phyloP scores from a whole-genome alignment of 306 rosid species.

The Echinosophora koreensis region DNA sequence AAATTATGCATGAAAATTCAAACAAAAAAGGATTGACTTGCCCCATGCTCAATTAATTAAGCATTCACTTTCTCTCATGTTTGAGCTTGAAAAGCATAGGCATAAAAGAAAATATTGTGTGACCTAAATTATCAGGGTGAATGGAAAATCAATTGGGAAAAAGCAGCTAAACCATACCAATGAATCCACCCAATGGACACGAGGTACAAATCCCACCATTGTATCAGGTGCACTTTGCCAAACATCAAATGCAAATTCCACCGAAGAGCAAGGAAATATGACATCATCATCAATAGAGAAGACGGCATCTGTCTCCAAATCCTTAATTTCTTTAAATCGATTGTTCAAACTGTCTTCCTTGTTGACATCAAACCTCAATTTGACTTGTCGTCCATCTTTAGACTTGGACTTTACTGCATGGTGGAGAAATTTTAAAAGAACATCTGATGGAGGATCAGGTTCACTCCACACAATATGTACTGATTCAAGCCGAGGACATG shows the following conservation, averaged over 20 bases:
- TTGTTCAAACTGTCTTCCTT: slow-evolving; percentile 93
- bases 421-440: slow-evolving; percentile 57
- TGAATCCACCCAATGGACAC: slow-evolving; percentile 78
- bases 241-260: slow-evolving; percentile 87
- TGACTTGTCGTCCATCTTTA: slow-evolving; percentile 55
- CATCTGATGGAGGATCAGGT: slow-evolving; percentile 76
- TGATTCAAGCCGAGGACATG: slow-evolving; percentile 77
- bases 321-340: slow-evolving; percentile 80
- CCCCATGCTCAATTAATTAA: slow-evolving; percentile 1
- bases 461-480: slow-evolving; percentile 96
- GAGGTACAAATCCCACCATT: slow-evolving; percentile 99
- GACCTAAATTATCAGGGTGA: slow-evolving; percentile 28
- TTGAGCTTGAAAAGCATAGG: slow-evolving; percentile 23
- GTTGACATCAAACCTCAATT: slow-evolving; percentile 78
- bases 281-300: slow-evolving; percentile 97
- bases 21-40: slow-evolving; percentile 8
- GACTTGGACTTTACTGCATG: slow-evolving; percentile 57
- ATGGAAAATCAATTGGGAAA: background rate
- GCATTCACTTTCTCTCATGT: slow-evolving; percentile 10
- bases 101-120: slow-evolving; percentile 14
- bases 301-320: slow-evolving; percentile 78
- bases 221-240: slow-evolving; percentile 95
- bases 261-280: slow-evolving; percentile 86
- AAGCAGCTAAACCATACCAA: slow-evolving; percentile 58
- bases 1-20: slow-evolving; percentile 16